phyloP scores from a whole-genome alignment of 148 eudicot genomes.

The Vaccinium darrowii region DNA sequence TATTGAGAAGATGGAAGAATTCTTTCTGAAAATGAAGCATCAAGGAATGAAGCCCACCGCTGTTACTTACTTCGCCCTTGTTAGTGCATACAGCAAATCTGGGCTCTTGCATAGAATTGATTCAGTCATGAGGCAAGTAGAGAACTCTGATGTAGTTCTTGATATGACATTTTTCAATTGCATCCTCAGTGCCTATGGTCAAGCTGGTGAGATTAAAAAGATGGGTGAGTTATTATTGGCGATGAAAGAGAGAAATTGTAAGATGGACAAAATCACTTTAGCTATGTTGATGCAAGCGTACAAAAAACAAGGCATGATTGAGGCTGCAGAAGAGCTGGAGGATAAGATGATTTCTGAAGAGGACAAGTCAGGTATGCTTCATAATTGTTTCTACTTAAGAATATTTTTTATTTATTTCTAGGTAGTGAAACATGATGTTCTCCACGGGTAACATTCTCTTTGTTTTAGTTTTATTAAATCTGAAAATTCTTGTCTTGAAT shows the following conservation, averaged over 20 bases:
- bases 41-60: conserved; percentile 82
- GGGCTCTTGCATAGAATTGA: conserved; percentile 67
- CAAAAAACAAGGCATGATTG: conserved; percentile 65
- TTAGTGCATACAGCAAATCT: conserved; percentile 65
- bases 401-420: background rate
- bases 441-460: background rate
- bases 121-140: conserved; percentile 72
- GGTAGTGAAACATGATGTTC: background rate
- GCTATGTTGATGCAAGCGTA: conserved; percentile 74
- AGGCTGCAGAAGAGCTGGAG: conserved; percentile 58
- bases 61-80: conserved; percentile 72
- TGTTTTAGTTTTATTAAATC: background rate
- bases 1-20: conserved; percentile 60
- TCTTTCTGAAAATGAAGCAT: conserved; percentile 89
- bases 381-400: background rate
- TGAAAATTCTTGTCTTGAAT: background rate
- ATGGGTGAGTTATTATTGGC: conserved; percentile 50
- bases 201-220: conserved; percentile 56
- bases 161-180: conserved; percentile 87
- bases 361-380: conserved; percentile 35
- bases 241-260: conserved; percentile 60
- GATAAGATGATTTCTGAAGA: conserved; percentile 36
- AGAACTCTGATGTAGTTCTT: conserved; percentile 67
- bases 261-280: conserved; percentile 71
- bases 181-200: conserved; percentile 68